Evolutionary conservation across 2,329 filamentous ascomycete genomes (phyloP).

Genomic region (Hypomyces rosellus): DNA sequence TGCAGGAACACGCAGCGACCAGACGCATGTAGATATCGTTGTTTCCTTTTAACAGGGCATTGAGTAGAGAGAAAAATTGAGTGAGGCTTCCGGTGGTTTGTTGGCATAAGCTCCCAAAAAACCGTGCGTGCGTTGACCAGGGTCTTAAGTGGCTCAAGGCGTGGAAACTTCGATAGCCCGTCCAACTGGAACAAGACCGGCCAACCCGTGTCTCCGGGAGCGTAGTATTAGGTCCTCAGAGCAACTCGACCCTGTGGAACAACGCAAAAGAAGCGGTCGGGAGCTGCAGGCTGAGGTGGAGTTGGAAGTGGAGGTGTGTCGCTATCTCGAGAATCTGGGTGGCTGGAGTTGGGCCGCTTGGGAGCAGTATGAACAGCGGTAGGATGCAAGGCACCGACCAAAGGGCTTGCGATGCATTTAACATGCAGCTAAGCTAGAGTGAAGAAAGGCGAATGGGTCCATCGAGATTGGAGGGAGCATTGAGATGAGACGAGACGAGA

Average conservation of each 20-base stretch:
- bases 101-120: conserved; percentile 6
- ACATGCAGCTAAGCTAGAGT: conserved; percentile 5
- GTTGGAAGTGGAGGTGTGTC: conserved; percentile 10
- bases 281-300: conserved; percentile 12
- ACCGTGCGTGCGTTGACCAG: conserved; percentile 4
- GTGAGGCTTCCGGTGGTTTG: conserved; percentile 7
- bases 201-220: background rate
- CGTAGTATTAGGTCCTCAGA: conserved; percentile 7
- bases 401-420: conserved; percentile 5
- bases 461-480: conserved; percentile 3
- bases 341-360: conserved; percentile 4
- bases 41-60: background rate
- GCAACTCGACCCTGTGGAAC: conserved; percentile 3
- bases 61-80: background rate
- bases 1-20: conserved; percentile 3
- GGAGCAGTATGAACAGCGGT: conserved; percentile 9
- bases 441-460: no score
- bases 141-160: conserved; percentile 3
- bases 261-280: conserved; percentile 11
- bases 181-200: background rate
- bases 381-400: conserved; percentile 11
- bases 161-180: background rate
- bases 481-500: conserved; percentile 1
- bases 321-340: conserved; percentile 11
- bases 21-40: conserved; percentile 4